A percentile compares a stretch with the other conserved stretches of the same genome.
Conservation (phyloP, 768 basidiomycete genomes). For the Mycena crocata region DNA sequence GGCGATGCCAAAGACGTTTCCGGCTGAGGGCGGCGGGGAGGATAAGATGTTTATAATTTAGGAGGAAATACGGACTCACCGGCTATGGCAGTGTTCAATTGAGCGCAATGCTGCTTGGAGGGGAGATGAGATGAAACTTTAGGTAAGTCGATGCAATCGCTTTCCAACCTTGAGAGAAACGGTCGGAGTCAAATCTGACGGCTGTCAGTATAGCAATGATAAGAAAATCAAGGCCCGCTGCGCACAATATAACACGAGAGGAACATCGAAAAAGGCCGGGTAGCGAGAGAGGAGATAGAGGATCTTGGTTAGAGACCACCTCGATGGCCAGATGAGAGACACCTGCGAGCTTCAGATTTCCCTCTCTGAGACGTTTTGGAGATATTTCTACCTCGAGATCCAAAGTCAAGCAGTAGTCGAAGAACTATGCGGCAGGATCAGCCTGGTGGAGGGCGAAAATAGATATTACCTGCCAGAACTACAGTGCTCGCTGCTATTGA, state of each 20-base stretch:
- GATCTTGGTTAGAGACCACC: background rate
- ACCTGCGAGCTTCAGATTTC: background rate
- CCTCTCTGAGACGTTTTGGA: background rate
- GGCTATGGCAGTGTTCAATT: background rate
- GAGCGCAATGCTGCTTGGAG: no score
- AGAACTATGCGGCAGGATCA: background rate
- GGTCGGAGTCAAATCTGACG: background rate
- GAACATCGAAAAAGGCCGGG: conserved; percentile 19
- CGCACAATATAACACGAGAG: conserved; percentile 13
- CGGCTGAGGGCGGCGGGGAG: no score
- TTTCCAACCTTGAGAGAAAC: no score
- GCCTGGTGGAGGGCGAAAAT: no score
- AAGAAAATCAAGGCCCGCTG: background rate
- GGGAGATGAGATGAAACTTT: no score
- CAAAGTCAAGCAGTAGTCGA: conserved; percentile 17
- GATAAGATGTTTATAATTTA: background rate
- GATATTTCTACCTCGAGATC: conserved; percentile 4
- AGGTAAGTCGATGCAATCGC: no score
- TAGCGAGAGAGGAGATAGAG: conserved; percentile 8
- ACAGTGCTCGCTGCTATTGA: no score
- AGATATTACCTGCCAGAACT: no score
- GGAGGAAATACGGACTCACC: background rate
- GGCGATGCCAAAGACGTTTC: conserved; percentile 16
- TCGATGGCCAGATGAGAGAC: conserved; percentile 9
- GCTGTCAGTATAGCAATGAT: background rate